Base-by-base conservation (phyloP, 75 land plant species). In the Azolla pinnata region DNA sequence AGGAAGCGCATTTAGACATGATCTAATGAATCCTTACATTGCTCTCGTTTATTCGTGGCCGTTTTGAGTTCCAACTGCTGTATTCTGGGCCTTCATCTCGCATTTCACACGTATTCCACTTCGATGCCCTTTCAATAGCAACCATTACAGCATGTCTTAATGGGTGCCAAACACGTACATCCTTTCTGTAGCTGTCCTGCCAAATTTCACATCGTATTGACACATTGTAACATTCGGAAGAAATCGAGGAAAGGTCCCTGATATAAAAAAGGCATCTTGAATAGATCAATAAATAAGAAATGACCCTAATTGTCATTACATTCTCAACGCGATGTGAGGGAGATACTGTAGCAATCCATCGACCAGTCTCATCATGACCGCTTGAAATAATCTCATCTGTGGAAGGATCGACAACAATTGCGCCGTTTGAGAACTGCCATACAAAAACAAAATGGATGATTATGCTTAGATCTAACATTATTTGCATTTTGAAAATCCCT, bases 71-170 rank as follows among this genome's bases (percentile, higher is more conserved):
- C 49, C n/a, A 2, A 2, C 4, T 3, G 2, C 17, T 46, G 17
- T 23, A 2, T 18, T 46, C 49, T 46, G 54, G 5, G n/a, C 40
- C 54, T 48, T 26, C 18, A 48, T 49, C 49, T n/a, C 78, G 89
- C 54, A 69, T 79, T 16, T 81, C 55, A 17, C 35, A 29, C 38
- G 48, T 72, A 62, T 93, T 96, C 58, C 87, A 75, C 8, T 70
- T 75, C 57, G 99, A 78, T 62, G 99, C 83, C 63, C 68, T 64
- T 45, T 86, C 87, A 66, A 90, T 86, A 42, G 91, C 97, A 21
- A 79, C 97, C 53, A 90, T 68, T n/a, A 83, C 84, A 58, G 97
- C 96, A 80, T 95, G 99, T 33, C 75, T 48, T 51, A 95, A 52
- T 31, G 99, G 99, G 63, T 95, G 91, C 83, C 81, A 80, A 31